A percentile compares a stretch with the other conserved stretches of the same genome.
These are phyloP conservation scores for Candida maltosa DNA, from an alignment of 805 yeast genomes.

Conservation along the genomic window DNA sequence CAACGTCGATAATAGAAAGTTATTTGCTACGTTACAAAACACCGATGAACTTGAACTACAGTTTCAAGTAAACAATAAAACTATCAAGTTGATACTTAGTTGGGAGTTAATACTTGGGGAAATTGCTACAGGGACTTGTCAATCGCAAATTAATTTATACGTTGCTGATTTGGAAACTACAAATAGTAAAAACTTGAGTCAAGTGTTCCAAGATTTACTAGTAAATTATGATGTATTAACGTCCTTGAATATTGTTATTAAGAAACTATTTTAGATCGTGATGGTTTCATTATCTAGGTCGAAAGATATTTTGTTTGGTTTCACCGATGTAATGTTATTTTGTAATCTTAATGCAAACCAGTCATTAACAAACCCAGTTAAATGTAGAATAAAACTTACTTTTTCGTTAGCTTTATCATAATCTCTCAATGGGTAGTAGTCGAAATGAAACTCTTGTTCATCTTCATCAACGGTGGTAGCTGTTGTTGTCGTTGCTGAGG, in stretches of 20 bases:
- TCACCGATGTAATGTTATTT: constrained; percentile 4
- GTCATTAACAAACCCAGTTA: constrained; percentile 23
- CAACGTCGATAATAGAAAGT: constrained; percentile 14
- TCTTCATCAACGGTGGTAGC: neutral
- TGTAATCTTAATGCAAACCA: constrained; percentile 15
- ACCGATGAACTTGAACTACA: constrained; percentile 15
- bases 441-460: constrained; percentile 20
- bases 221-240: constrained; percentile 21
- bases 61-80: constrained; percentile 11
- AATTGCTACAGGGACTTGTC: constrained; percentile 20
- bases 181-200: constrained; percentile 8
- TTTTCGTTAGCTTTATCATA: constrained; percentile 31
- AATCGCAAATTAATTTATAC: constrained; percentile 13
- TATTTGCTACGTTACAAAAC: constrained; percentile 19
- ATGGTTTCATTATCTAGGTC: constrained; percentile 25
- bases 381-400: constrained; percentile 21
- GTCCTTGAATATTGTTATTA: constrained; percentile 21
- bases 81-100: constrained; percentile 7
- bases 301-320: constrained; percentile 13
- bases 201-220: constrained; percentile 18
- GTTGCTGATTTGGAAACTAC: constrained; percentile 7
- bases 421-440: constrained; percentile 30
- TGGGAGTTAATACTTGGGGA: constrained; percentile 25
- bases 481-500: neutral
- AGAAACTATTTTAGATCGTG: constrained; percentile 13